Evolutionary conservation across 371 early-diverging fungal genomes (phyloP), one percentile per base, ranked within the genome.

Genomic region (Nematocida sp.): DNA sequence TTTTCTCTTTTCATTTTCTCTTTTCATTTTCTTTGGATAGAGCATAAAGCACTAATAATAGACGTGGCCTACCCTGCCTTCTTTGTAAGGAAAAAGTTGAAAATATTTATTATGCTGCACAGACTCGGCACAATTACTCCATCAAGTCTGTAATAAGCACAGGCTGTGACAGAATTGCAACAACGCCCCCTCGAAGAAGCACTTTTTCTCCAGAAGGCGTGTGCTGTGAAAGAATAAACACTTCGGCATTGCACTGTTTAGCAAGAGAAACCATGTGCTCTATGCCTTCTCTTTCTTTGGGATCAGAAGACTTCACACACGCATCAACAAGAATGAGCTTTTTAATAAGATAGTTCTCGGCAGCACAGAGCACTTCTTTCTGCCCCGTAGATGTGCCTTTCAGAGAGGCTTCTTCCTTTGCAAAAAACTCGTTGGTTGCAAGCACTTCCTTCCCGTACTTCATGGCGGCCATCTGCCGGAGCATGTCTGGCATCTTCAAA

Each of bases 331-430:
- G 29, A 54, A 83, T 76, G 1, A 83, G 64, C 21, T 37, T 76
- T 31, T 79, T 67, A 41, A 80, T 25, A 2, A 82, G 79, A 34
- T 77, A 82, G 54, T 80, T 78, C 27, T 83, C 82, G 43, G 79
- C 34, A 27, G 79, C 78, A 36, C 79, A 80, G 23, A 46, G 27
- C 13, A 77, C 60, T 50, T 80, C 79, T 52, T 66, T 74, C 36
- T 65, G 56, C 7, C 83, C 83, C 19, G 80, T 62, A 25, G 45
- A 64, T 7, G 77, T 55, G 32, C 50, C 38, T 19, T 51, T 51
- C 8, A 37, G 38, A 5, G 54, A 52, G 7, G 21, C 62, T 36
- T 77, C 74, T 25, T 79, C 66, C 38, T 51, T 19, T 8, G 29
- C 63, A 34, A 76, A 75, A 60, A 78, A 80, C n/a, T 53, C 49